A percentile compares a stretch with the other conserved stretches of the same genome.
Conservation (phyloP, 148 eudicot genomes). For the Diospyros kaki region DNA sequence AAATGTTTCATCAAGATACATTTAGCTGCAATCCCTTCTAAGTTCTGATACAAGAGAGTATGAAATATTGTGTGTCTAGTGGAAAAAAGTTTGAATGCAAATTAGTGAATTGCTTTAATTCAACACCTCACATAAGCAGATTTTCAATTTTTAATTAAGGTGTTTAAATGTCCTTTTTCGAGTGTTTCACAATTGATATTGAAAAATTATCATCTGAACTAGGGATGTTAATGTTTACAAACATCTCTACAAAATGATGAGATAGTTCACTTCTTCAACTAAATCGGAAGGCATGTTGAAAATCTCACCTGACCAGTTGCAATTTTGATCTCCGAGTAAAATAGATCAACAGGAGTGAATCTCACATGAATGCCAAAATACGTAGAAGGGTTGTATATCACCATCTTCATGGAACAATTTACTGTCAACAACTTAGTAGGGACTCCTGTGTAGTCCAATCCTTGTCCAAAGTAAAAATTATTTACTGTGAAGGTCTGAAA, state of each 20-base stretch:
- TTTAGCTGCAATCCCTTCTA: background rate
- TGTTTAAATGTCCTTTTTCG: too few relatives aligned
- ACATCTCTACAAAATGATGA: too few relatives aligned
- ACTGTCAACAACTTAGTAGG: conserved; percentile 54
- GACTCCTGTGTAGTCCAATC: conserved; percentile 69
- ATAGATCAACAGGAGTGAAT: conserved; percentile 34
- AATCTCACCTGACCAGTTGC: conserved; percentile 64
- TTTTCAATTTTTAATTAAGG: too few relatives aligned
- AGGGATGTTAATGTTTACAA: too few relatives aligned
- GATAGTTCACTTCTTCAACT: too few relatives aligned
- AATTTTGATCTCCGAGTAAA: conserved; percentile 43
- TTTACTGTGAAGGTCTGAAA: conserved; percentile 47
- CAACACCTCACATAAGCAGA: too few relatives aligned
- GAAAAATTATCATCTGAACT: too few relatives aligned
- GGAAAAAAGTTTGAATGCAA: too few relatives aligned
- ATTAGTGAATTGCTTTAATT: too few relatives aligned
- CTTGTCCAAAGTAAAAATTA: conserved; percentile 47
- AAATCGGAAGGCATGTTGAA: background rate
- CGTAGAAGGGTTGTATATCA: conserved; percentile 57
- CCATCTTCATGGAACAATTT: conserved; percentile 46
- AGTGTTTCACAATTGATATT: too few relatives aligned
- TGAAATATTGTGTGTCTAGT: background rate
- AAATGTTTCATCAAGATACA: background rate
- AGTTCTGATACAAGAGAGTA: background rate
- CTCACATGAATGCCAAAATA: conserved; percentile 74